phyloP scores from a whole-genome alignment of 2,329 filamentous ascomycete genomes.

The Aspergillus costaricaensis region DNA sequence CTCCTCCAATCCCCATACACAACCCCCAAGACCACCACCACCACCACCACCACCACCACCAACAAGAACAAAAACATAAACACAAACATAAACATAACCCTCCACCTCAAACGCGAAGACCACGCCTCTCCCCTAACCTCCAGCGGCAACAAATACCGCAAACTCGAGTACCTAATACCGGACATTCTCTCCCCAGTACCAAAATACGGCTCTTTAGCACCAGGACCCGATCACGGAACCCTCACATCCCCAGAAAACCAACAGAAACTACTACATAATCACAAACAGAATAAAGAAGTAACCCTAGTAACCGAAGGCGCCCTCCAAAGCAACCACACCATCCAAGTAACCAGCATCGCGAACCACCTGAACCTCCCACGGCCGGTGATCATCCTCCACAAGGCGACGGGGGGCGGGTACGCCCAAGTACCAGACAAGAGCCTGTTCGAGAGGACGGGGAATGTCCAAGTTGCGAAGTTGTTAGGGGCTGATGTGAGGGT shows the following conservation, averaged over 20 bases:
- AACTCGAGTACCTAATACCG: constrained; percentile 41
- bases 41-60: background rate
- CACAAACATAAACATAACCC: constrained; percentile 21
- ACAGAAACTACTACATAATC: constrained; percentile 3
- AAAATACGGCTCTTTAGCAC: background rate
- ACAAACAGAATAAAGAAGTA: constrained; percentile 13
- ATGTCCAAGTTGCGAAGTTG: constrained; percentile 33
- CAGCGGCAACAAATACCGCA: constrained; percentile 42
- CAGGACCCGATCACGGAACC: background rate
- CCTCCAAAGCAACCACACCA: constrained; percentile 41
- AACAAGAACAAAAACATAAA: background rate
- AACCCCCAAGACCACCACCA: background rate
- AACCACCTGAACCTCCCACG: constrained; percentile 26
- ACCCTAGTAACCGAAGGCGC: constrained; percentile 40
- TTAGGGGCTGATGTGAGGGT: constrained; percentile 49
- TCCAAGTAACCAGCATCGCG: constrained; percentile 37
- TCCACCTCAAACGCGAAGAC: constrained; percentile 40
- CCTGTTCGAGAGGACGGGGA: constrained; percentile 28
- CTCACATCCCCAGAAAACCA: constrained; percentile 18
- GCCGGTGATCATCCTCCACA: constrained; percentile 31
- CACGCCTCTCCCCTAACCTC: constrained; percentile 37
- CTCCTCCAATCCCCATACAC: background rate
- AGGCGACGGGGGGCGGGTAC: constrained; percentile 30
- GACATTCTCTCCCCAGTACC: constrained; percentile 30
- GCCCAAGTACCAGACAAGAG: constrained; percentile 16